Evolutionary conservation across 257 asterid genomes (phyloP), one percentile per base, ranked within the genome.

Genomic region (Sherardia arvensis): DNA sequence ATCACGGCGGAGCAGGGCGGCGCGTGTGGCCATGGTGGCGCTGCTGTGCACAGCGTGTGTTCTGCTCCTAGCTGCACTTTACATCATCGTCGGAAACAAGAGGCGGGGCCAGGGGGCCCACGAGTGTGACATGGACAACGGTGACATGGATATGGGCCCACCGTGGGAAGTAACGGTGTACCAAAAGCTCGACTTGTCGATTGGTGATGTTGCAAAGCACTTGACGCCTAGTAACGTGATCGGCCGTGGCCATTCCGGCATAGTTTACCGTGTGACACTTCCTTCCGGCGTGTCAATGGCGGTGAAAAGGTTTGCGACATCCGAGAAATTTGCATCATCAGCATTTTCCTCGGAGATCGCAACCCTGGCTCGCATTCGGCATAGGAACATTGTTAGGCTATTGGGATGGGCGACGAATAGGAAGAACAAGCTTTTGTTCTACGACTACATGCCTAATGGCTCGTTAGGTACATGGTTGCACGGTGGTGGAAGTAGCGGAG

Each of bases 121-220:
- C 15, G 69, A 66, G 12, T 51, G 69, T 25, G 77, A 83, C 62
- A 9, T 30, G 25, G 79, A 67, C 61, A 66, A 43, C 8, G 81
- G 76, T 12, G 90, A 84, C 57, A 71, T 82, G 68, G 95, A 84
- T 48, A 71, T 88, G 63, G 75, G 71, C 20, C 87, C 86, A 1
- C 95, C 95, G 1, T 88, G 96, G 96, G 96, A 88, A 61, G 90
- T 85, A 64, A 85, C 87, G 0, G 61, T 88, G 64, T 88, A 85
- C 77, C 92, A 88, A 66, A 88, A 88, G 67, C 79, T 85, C 10
- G 85, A 84, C 71, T 23, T 88, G 61, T 84, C 92, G 0, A 82
- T 85, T 2, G 36, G 33, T 0, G 95, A 88, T 9, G 81, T 85
- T 32, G 77, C 77, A 1, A 85, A 78, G 53, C 76, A 82, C 32